Evolutionary conservation across 768 basidiomycete genomes (phyloP).

Genomic region (Tricholoma saponaceum): DNA sequence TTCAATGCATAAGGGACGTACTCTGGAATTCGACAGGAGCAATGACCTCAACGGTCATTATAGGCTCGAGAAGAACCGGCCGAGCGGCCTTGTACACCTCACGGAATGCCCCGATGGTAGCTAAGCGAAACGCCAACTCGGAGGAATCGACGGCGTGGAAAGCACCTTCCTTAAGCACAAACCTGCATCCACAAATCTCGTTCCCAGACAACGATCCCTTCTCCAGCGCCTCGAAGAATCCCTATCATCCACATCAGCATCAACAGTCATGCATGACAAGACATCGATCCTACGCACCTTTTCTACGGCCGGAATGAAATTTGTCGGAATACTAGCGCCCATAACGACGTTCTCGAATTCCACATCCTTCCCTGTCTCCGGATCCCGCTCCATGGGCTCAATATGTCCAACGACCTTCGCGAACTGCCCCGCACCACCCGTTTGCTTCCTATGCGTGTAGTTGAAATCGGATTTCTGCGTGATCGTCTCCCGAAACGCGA

Average conservation of each 20-base stretch:
- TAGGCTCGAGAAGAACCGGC: slow-evolving; percentile 90
- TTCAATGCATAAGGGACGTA: slow-evolving; percentile 21
- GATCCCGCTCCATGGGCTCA: slow-evolving; percentile 77
- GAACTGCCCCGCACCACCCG: slow-evolving; percentile 95
- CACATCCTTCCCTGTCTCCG: slow-evolving; percentile 76
- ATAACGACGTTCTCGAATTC: slow-evolving; percentile 87
- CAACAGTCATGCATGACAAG: not conserved
- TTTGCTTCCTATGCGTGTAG: slow-evolving; percentile 98
- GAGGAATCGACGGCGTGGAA: slow-evolving; percentile 95
- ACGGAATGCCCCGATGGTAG: slow-evolving; percentile 88
- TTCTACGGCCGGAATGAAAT: slow-evolving; percentile 92
- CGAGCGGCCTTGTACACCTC: slow-evolving; percentile 77
- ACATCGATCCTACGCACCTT: slow-evolving; percentile 49
- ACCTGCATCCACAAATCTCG: slow-evolving; percentile 76
- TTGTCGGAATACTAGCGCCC: slow-evolving; percentile 87
- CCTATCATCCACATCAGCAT: slow-evolving; percentile 39
- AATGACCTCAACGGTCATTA: slow-evolving; percentile 97
- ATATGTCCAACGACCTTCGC: slow-evolving; percentile 88
- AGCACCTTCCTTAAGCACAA: slow-evolving; percentile 88
- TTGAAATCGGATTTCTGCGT: slow-evolving; percentile 77
- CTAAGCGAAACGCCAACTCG: slow-evolving; percentile 91
- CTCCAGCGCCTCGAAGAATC: slow-evolving; percentile 91
- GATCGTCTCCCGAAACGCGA: slow-evolving; percentile 95
- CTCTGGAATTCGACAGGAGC: slow-evolving; percentile 97
- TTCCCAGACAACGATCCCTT: slow-evolving; percentile 90